Evolutionary conservation across 1,284 basidiomycete genomes (phyloP), one percentile per base, ranked within the genome.

Genomic region (Kalmanozyma brasiliensis): DNA sequence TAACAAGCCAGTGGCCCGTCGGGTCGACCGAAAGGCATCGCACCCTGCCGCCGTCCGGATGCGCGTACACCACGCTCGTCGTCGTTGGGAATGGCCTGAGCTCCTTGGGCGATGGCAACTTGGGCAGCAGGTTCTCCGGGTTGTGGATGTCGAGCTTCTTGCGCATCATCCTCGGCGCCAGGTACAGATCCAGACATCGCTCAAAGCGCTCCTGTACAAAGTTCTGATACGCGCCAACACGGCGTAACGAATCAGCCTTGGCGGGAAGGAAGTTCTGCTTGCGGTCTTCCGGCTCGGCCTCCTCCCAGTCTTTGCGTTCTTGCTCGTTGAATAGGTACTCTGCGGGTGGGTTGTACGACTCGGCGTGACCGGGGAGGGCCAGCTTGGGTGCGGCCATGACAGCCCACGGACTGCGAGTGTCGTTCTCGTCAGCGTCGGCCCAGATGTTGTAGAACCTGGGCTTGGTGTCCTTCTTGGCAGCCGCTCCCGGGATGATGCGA

Each of bases 261-360:
- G 90, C 86, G 24, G 96, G 93, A 40, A 98, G 86, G 84, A 91
- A 95, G 81, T 95, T 89, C 55, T 88, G 88, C 82, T 95, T 92
- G 72, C 94, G 88, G 82, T 98, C 94, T 83, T 95, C 93, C 64
- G 90, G 88, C 61, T 97, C 94, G 24, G 87, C 87, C 48, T 86
- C 88, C 78, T 94, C 89, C 91, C 93, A 98, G 78, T 89, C 88
- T 70, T 89, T 87, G 53, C 87, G 88, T 83, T 98, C 95, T 72
- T 89, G 87, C 52, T 90, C 89, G 13, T 90, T 91, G n/a, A 93
- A 93, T 3, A 99, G 87, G 82, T 98, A 98, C 84, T 99, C 96
- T 77, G 90, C 92, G 4, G 96, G 96, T 22, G 96, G 96, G 81
- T 99, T 99, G 84, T 98, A 99, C 1, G 94, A 98, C 84, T 98